Percentiles rank a stretch among this genome's conserved stretches.
Conservation (phyloP, 495 filamentous ascomycete species). For the Neurospora intermedia region DNA sequence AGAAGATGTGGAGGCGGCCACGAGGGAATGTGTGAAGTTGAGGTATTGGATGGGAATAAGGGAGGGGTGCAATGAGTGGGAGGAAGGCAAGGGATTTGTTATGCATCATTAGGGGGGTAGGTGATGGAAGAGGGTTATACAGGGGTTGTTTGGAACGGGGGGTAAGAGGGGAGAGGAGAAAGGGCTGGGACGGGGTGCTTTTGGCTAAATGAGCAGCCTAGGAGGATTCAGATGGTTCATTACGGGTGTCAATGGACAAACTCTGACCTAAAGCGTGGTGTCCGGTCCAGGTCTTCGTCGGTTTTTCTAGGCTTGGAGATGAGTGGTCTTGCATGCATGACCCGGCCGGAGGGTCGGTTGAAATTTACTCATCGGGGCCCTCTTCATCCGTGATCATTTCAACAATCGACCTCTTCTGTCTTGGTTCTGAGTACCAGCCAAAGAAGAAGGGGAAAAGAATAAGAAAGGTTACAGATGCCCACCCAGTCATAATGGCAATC, state of each 20-base stretch:
- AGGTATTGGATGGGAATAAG: slow-evolving; percentile 87
- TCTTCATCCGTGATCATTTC: neutral
- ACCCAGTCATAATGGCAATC: neutral
- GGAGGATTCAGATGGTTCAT: neutral
- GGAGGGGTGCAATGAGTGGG: slow-evolving; percentile 74
- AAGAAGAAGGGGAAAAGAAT: too few species aligned
- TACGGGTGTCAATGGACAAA: neutral
- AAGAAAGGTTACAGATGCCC: neutral
- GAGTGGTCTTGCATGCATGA: neutral
- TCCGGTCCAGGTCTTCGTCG: neutral
- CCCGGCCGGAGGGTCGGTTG: neutral
- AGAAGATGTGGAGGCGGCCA: slow-evolving; percentile 57
- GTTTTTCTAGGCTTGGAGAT: neutral
- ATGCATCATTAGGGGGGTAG: slow-evolving; percentile 44
- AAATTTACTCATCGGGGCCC: neutral
- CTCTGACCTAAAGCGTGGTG: neutral
- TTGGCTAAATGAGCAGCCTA: neutral
- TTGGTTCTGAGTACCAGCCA: neutral
- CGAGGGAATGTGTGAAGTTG: slow-evolving; percentile 60
- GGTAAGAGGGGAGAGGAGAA: too few species aligned
- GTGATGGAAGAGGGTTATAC: neutral
- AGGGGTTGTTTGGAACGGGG: neutral
- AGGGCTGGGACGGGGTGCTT: neutral
- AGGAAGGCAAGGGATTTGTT: slow-evolving; percentile 57
- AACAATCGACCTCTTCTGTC: neutral